Base-by-base conservation (phyloP, 202 grass and related monocot genomes). In the Cymbopogon flexuosus region DNA sequence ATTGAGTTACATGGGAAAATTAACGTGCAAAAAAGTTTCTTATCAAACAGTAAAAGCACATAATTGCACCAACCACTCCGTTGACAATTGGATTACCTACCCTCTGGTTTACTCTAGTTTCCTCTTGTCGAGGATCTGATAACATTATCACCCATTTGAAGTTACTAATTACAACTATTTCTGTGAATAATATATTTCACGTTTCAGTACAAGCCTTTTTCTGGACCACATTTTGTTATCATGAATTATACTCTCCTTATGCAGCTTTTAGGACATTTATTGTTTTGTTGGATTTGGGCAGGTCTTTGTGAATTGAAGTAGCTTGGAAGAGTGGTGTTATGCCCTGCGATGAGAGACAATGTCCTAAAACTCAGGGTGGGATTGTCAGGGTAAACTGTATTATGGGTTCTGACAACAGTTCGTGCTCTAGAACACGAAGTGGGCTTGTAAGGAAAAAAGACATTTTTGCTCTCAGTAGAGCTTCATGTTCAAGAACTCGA, bases 341-440 rank as follows among this genome's bases (percentile, higher is more conserved):
- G 46, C 51, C 5, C 18, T 54, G 49, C 0, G 19, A 68, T 12
- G 3, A 18, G 33, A 54, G 23, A 3, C 27, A 31, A 23, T 65
- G 37, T 27, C 52, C 78, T 78, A 73, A 41, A 52, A 74, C 68
- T 74, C 35, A 19, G 34, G 82, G 47, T 83, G 68, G 49, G 41
- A 16, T 86, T 30, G 68, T 68, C 19, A 82, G 65, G 62, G 65
- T 68, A 85, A 33, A 85, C 21, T 14, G 2, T 21, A 30, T 31
- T 64, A 77, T 84, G 77, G 82, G 81, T 81, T 42, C 56, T 39
- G 75, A 46, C 16, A 37, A 64, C 11, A 57, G 21, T 65, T 72
- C 47, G 41, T 66, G 16, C 65, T 85, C 82, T 72, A 81, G 47
- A 66, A 89, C 82, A 81, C 62, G 78, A 77, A 85, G 82, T 85